A percentile compares a stretch with the other conserved stretches of the same genome.
phyloP scores from a whole-genome alignment of 345 rosid genomes.

The Physaria fendleri region DNA sequence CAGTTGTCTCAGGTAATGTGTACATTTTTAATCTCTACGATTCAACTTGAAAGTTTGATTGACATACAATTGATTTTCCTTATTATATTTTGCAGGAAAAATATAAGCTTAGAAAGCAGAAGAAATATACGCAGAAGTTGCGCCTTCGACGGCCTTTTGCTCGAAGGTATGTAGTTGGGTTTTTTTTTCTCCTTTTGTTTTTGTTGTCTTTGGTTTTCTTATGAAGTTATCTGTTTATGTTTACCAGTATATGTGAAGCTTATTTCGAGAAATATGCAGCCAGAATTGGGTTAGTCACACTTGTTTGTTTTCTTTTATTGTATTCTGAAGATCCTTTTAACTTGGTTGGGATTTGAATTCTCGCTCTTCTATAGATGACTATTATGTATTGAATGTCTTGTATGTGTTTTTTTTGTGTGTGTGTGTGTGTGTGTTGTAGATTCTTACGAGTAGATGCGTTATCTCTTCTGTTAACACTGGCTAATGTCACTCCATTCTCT shows the following conservation, averaged over 20 bases:
- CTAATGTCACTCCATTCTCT: constrained; percentile 67
- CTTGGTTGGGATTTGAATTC: not conserved
- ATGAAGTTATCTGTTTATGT: constrained; percentile 11
- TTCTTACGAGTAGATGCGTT: constrained; percentile 72
- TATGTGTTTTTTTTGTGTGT: not conserved
- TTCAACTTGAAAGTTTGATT: not conserved
- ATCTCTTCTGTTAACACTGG: constrained; percentile 80
- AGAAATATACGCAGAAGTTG: constrained; percentile 87
- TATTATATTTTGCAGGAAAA: constrained; percentile 53
- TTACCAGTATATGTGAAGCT: constrained; percentile 84
- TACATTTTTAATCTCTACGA: not conserved
- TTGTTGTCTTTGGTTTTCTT: not conserved
- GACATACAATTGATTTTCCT: not conserved
- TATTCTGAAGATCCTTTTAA: not conserved
- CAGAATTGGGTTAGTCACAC: constrained; percentile 65
- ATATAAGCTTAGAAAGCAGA: constrained; percentile 80
- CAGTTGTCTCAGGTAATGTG: constrained; percentile 66
- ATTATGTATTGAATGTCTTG: not conserved
- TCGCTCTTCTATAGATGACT: not conserved
- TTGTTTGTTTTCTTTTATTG: not conserved
- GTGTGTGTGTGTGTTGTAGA: constrained; percentile 33
- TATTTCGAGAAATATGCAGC: constrained; percentile 79
- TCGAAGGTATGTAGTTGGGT: constrained; percentile 41
- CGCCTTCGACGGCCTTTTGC: constrained; percentile 77
- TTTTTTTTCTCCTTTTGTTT: not conserved